A percentile compares a stretch with the other conserved stretches of the same genome.
Conservation (phyloP, 2,329 filamentous ascomycete genomes). For the Ophiostoma sp. region DNA sequence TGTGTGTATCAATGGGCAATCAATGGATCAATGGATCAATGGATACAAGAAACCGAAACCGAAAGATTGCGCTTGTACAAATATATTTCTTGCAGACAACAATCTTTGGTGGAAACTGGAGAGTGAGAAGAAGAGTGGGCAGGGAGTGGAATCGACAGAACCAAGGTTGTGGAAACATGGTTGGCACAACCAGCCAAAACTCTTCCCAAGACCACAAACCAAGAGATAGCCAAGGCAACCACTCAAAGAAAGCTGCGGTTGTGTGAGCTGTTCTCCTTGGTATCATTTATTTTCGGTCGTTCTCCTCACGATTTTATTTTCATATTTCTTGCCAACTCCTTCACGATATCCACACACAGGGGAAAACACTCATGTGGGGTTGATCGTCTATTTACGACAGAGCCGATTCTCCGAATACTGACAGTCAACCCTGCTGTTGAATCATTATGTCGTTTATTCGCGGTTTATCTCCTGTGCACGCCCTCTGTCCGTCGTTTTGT, state of each 20-base stretch:
- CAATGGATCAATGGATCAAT: neutral
- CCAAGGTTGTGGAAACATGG: neutral
- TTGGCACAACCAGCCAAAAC: slow-evolving; percentile 5
- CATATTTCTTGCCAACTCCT: no score
- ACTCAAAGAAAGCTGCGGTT: neutral
- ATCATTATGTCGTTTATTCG: neutral
- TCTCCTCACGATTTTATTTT: neutral
- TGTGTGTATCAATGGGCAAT: neutral
- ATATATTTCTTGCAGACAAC: no score
- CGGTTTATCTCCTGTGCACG: neutral
- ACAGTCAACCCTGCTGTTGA: neutral
- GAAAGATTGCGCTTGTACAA: no score
- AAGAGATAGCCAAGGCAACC: neutral
- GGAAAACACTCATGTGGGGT: neutral
- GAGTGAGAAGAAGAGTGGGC: neutral
- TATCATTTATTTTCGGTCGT: neutral
- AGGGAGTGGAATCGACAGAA: neutral
- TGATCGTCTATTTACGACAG: neutral
- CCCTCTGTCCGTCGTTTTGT: neutral
- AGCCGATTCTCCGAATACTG: neutral
- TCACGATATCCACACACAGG: neutral
- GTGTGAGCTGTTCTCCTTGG: neutral
- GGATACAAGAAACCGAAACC: neutral
- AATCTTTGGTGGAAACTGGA: neutral
- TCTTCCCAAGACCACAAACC: neutral